Percentiles rank a stretch among this genome's conserved stretches.
Conservation (phyloP, 1,284 basidiomycete species). For the Tylopilus sp. region DNA sequence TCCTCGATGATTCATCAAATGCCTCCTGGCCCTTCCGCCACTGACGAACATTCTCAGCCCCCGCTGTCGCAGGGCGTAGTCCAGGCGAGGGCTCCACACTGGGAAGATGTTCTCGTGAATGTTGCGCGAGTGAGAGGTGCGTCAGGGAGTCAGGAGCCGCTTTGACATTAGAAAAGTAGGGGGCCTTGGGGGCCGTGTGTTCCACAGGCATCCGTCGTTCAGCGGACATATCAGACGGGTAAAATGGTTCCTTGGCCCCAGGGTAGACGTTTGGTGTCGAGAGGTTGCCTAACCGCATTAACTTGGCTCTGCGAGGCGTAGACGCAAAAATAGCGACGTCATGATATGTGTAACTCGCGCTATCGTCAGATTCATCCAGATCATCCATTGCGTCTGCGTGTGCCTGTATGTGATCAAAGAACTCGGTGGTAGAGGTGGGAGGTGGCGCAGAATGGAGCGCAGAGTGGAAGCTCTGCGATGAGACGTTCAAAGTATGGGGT, state of each 20-base stretch:
- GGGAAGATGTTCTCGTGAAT: slow-evolving; percentile 31
- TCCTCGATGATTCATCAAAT: slow-evolving; percentile 53
- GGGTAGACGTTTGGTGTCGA: slow-evolving; percentile 34
- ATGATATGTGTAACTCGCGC: slow-evolving; percentile 31
- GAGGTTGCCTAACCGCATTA: slow-evolving; percentile 42
- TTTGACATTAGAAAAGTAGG: slow-evolving; percentile 35
- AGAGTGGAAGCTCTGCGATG: slow-evolving; percentile 35
- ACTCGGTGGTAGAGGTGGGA: slow-evolving; percentile 57
- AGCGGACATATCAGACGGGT: slow-evolving; percentile 28
- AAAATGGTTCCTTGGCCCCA: slow-evolving; percentile 29
- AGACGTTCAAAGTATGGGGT: slow-evolving; percentile 37
- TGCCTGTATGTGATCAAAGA: slow-evolving; percentile 69
- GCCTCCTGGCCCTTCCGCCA: slow-evolving; percentile 39
- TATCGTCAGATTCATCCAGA: slow-evolving; percentile 46
- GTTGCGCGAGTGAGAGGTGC: slow-evolving; percentile 31
- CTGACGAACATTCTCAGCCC: slow-evolving; percentile 29
- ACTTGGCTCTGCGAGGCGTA: slow-evolving; percentile 32
- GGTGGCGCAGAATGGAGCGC: slow-evolving; percentile 54
- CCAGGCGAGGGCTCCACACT: slow-evolving; percentile 1
- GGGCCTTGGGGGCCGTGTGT: slow-evolving; percentile 29
- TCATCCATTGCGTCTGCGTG: slow-evolving; percentile 71
- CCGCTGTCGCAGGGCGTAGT: slow-evolving; percentile 30
- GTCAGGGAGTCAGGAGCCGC: slow-evolving; percentile 29
- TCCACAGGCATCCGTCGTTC: slow-evolving; percentile 38
- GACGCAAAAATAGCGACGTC: slow-evolving; percentile 29